Percentiles rank a stretch among this genome's conserved stretches.
Evolutionary conservation across 225 moss, liverwort and hornwort genomes (phyloP).

Genomic region (Pleurozium schreberi): DNA sequence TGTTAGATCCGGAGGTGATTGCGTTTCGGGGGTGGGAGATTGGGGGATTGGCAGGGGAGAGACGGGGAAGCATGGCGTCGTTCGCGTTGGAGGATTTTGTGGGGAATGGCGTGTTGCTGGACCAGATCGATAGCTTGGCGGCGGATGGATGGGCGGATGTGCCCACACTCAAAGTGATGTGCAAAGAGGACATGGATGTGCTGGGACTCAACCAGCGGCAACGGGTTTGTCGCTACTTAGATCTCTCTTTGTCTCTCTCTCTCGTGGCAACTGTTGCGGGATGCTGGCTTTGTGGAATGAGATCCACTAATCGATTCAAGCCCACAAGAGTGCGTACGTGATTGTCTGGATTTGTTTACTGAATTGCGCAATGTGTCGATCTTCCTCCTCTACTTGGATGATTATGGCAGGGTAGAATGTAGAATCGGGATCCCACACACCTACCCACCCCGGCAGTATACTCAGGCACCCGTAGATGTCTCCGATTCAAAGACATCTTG

Average conservation of each 20-base stretch:
- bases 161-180: conserved; percentile 79
- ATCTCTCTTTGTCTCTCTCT: no score
- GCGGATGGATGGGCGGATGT: conserved; percentile 86
- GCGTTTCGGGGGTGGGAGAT: neutral
- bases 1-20: neutral
- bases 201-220: conserved; percentile 43
- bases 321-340: neutral
- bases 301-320: neutral
- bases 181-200: conserved; percentile 55
- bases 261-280: neutral
- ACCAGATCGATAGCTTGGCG: conserved; percentile 17
- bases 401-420: neutral
- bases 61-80: conserved; percentile 33
- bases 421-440: no score
- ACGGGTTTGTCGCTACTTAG: conserved; percentile 23
- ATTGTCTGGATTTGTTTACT: neutral
- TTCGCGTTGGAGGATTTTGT: conserved; percentile 64
- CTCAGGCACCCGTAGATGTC: neutral
- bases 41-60: neutral
- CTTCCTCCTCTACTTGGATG: neutral
- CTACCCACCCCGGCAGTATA: neutral
- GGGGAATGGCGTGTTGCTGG: conserved; percentile 55
- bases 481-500: neutral
- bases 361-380: neutral
- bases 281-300: neutral